Evolutionary conservation across 208 protist species (phyloP), one percentile per base, ranked within the genome.

Genomic region (Trypanosoma brucei): DNA sequence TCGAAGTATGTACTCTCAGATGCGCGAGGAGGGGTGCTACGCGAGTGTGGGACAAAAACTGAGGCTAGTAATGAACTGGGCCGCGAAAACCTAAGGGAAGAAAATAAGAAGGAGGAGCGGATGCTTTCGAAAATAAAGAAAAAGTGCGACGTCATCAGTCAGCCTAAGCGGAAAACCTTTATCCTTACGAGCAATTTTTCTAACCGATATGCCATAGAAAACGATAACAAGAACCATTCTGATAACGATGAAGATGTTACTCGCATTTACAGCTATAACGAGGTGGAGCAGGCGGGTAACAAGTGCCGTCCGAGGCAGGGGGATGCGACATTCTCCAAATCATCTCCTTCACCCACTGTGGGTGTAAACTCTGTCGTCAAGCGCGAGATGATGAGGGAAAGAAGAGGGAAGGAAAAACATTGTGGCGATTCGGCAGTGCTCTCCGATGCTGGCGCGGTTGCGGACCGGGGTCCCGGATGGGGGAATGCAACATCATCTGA

Each of bases 221-320:
- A 42, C 0, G 57, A 79, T 42, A 38, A 73, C 58, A 56, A 70
- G 56, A 65, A 36, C n/a, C 36, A 55, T 7, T 62, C 68, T 44
- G 72, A 75, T 5, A 70, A 78, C 39, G 81, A 78, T 40, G 77
- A 72, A 53, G 79, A 88, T 49, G 79, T 88, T 39, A 88, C 81
- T 33, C 64, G 72, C 44, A 84, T 88, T n/a, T 88, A 92, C 73
- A 85, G 68, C 65, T 66, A 55, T 56, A 77, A 87, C 42, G 85
- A 89, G 68, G 70, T 92, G 54, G 58, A 58, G 0, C 58, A 31
- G 37, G 49, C 11, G 6, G 55, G 52, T 57, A 45, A 44, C 0
- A 9, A 5, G 3, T 55, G 59, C 49, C 58, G 50, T n/a, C 46
- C 7, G 11, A 65, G 46, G 11, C 40, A 3, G 52, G 59, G 30